phyloP scores from a whole-genome alignment of 768 basidiomycete species.

The Phanerochaete sordida region DNA sequence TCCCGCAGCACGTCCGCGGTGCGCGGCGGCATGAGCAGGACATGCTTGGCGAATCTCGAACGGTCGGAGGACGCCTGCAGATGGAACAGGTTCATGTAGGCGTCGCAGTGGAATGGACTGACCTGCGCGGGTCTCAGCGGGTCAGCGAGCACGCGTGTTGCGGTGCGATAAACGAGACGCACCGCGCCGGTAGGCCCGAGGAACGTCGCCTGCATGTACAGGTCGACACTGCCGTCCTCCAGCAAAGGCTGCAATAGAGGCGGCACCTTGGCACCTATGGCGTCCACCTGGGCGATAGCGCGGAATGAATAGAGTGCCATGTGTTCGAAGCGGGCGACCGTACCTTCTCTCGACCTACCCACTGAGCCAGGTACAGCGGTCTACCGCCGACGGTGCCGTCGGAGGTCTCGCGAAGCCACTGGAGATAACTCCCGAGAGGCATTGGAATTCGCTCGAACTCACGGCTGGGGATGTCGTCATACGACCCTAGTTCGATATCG shows the following conservation, averaged over 20 bases:
- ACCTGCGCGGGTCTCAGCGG: constrained; percentile 9
- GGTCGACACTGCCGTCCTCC: constrained; percentile 10
- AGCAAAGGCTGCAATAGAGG: constrained; percentile 14
- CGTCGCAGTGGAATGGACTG: constrained; percentile 22
- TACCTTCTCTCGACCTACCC: constrained; percentile 12
- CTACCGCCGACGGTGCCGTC: constrained; percentile 1
- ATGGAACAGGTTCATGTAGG: constrained; percentile 23
- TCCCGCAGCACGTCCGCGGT: constrained; percentile 6
- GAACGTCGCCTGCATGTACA: constrained; percentile 22
- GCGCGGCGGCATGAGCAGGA: constrained; percentile 19
- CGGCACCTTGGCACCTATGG: constrained; percentile 7
- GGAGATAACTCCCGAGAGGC: constrained; percentile 16
- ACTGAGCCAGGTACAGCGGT: constrained; percentile 9
- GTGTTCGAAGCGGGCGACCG: background rate
- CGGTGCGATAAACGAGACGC: background rate
- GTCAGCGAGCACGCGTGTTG: background rate
- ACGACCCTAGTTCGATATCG: constrained; percentile 22
- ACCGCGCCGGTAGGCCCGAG: constrained; percentile 21
- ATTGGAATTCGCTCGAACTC: constrained; percentile 14
- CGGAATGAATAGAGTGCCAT: constrained; percentile 7
- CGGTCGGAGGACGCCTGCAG: constrained; percentile 19
- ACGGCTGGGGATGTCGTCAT: constrained; percentile 8
- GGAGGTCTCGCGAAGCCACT: constrained; percentile 16
- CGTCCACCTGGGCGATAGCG: constrained; percentile 2
- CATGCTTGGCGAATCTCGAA: constrained; percentile 17